Evolutionary conservation across 2,329 filamentous ascomycete genomes (phyloP), one percentile per base, ranked within the genome.

Genomic region (Neonectria punicea): DNA sequence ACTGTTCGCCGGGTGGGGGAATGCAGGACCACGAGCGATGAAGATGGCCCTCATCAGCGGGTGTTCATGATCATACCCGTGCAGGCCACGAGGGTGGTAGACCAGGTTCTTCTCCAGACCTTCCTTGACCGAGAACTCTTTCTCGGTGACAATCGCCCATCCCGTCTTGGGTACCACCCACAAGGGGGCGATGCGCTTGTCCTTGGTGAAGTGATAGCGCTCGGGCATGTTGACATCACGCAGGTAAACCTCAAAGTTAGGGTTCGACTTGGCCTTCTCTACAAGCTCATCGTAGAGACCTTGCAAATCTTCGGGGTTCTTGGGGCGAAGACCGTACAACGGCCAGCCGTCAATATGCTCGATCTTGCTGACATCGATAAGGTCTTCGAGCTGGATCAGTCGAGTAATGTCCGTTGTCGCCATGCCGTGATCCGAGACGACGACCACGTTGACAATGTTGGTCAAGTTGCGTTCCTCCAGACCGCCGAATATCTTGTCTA

Each of bases 381-480:
- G 81, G 74, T 98, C 93, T 68, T 99, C 96, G 2, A 98, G 84
- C 79, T 98, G 96, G 28, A 98, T 86, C 50, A 98, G 83, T 11
- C 96, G 88, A 18, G 89, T 85, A 0, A 87, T 88, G 65, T 94
- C 92, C 0, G 96, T 98, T 0, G 94, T 97, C 1, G 96, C 96
- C 96, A 99, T 99, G 55, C 96, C 96, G 77, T 99, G 96, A 77
- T 99, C 96, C 0, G 94, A 98, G 2, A 99, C 95, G n/a, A 99
- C 86, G 36, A 99, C 90, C 8, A 99, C 87, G 70, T 99, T 99
- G 75, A 98, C 93, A 65, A 99, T 92, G 20, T 91, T 77, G 0
- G 94, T 97, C 55, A 99, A 81, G 76, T 98, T 98, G 53, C 96
- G 90, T 51, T 86, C 81, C 66, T 94, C 88, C 0, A 99, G 84